Conservation (phyloP, 2,329 filamentous ascomycete genomes). For the Septoria linicola region DNA sequence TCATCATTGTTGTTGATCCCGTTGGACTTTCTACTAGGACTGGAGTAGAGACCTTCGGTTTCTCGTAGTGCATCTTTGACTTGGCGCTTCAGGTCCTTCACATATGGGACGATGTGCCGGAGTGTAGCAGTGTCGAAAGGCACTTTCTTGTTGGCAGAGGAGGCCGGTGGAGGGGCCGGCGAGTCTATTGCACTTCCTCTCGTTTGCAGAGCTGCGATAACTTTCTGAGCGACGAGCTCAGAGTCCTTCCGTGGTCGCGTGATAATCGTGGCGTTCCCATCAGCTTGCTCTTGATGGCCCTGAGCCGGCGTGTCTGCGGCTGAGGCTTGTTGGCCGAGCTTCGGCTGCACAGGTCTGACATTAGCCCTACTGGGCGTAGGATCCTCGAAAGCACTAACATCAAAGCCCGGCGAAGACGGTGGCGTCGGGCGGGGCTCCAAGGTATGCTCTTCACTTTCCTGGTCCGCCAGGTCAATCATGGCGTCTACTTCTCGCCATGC, state of each 20-base stretch:
- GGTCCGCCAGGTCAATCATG: slow-evolving; percentile 78
- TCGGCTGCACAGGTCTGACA: slow-evolving; percentile 8
- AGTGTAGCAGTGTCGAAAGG: slow-evolving; percentile 66
- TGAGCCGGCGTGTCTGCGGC: background rate
- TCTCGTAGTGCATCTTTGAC: slow-evolving; percentile 50
- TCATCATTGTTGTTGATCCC: slow-evolving; percentile 4
- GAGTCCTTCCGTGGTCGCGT: slow-evolving; percentile 56
- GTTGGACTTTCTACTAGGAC: slow-evolving; percentile 37
- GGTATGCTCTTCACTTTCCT: slow-evolving; percentile 60
- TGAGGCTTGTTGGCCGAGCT: slow-evolving; percentile 2
- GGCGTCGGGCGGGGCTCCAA: slow-evolving; percentile 53
- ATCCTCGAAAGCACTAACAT: slow-evolving; percentile 59
- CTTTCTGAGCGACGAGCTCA: slow-evolving; percentile 59
- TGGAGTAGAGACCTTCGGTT: slow-evolving; percentile 49
- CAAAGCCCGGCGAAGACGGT: slow-evolving; percentile 57
- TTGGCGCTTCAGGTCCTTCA: slow-evolving; percentile 48
- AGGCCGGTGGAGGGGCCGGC: slow-evolving; percentile 27
- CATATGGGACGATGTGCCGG: slow-evolving; percentile 59
- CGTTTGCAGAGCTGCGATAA: slow-evolving; percentile 59
- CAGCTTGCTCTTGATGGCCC: background rate
- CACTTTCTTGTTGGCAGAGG: slow-evolving; percentile 53
- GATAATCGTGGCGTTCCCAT: slow-evolving; percentile 28
- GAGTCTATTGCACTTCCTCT: slow-evolving; percentile 33
- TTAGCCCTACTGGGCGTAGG: slow-evolving; percentile 13
- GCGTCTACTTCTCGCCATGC: slow-evolving; percentile 82